Evolutionary conservation across 1,284 basidiomycete genomes (phyloP).

Genomic region (Melampsora larici-populina): DNA sequence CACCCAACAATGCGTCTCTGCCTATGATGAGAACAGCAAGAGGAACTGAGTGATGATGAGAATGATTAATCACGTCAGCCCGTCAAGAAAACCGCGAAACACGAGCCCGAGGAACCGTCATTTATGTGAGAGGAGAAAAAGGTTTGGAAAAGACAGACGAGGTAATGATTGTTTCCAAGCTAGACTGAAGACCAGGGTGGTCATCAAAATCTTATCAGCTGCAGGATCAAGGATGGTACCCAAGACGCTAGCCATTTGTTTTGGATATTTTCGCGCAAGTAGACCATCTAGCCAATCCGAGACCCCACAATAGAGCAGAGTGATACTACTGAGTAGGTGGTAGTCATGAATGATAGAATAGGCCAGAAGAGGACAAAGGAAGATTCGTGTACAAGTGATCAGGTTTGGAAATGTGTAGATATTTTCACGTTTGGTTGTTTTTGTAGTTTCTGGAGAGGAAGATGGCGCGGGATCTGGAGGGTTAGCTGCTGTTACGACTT

Average conservation of each 20-base stretch:
- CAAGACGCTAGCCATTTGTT: conserved; percentile 76
- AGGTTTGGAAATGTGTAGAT: conserved; percentile 93
- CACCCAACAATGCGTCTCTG: conserved; percentile 77
- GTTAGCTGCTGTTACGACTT: not conserved
- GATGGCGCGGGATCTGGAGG: not conserved
- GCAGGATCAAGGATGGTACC: conserved; percentile 95
- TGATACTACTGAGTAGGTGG: conserved; percentile 70
- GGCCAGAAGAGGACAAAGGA: conserved; percentile 81
- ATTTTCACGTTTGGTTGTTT: conserved; percentile 62
- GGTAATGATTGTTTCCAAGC: conserved; percentile 79
- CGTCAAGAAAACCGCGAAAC: not conserved
- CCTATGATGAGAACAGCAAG: conserved; percentile 82
- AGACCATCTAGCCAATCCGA: conserved; percentile 91
- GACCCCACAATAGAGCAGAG: conserved; percentile 82
- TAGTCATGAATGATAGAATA: conserved; percentile 85
- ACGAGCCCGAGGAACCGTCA: not conserved
- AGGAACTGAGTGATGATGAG: conserved; percentile 61
- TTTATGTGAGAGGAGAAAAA: not conserved
- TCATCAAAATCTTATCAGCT: conserved; percentile 94
- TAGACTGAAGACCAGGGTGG: conserved; percentile 83
- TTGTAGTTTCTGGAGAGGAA: not conserved
- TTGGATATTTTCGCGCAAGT: conserved; percentile 70
- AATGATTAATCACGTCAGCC: not conserved
- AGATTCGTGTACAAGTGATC: conserved; percentile 79
- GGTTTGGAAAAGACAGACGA: conserved; percentile 57